Percentiles rank a stretch among this genome's conserved stretches.
Conservation (phyloP, 2,329 filamentous ascomycete genomes). For the Penicillium vulpinum region DNA sequence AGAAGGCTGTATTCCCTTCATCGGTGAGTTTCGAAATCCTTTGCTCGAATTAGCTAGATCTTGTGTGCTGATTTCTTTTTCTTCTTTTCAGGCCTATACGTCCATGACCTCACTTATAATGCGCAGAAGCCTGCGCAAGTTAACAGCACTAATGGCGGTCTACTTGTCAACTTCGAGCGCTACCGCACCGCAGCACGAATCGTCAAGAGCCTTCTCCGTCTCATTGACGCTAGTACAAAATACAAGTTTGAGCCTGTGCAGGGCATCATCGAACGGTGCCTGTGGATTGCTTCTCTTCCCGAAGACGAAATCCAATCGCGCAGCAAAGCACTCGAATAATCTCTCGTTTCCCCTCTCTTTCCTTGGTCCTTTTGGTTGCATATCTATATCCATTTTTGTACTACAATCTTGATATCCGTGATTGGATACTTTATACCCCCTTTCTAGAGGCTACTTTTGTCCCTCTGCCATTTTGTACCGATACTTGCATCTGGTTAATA, state of each 20-base stretch:
- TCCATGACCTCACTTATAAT: constrained; percentile 67
- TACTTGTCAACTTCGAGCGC: constrained; percentile 66
- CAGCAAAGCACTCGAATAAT: constrained; percentile 47
- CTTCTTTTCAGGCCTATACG: constrained; percentile 55
- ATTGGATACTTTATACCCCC: constrained; percentile 25
- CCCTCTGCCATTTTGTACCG: constrained; percentile 16
- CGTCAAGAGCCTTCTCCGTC: constrained; percentile 62
- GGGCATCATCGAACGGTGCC: constrained; percentile 61
- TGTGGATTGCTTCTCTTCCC: constrained; percentile 63
- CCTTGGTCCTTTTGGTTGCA: constrained; percentile 8
- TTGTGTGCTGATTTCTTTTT: not conserved
- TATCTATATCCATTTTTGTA: constrained; percentile 8
- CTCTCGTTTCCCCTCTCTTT: not conserved
- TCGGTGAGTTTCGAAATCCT: constrained; percentile 47
- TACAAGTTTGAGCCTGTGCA: constrained; percentile 60
- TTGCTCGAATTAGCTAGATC: not conserved
- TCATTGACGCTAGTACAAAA: constrained; percentile 64
- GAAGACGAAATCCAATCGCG: constrained; percentile 57
- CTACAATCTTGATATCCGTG: constrained; percentile 13
- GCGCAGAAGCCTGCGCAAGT: constrained; percentile 64
- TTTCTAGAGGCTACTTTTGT: constrained; percentile 8
- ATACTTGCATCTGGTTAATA: constrained; percentile 16
- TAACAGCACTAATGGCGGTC: constrained; percentile 49
- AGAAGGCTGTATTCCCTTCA: constrained; percentile 65
- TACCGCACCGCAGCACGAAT: constrained; percentile 66